These are phyloP conservation scores for Haplosporangium gracile DNA, from an alignment of 192 early-diverging fungal species.

Conservation along the genomic window DNA sequence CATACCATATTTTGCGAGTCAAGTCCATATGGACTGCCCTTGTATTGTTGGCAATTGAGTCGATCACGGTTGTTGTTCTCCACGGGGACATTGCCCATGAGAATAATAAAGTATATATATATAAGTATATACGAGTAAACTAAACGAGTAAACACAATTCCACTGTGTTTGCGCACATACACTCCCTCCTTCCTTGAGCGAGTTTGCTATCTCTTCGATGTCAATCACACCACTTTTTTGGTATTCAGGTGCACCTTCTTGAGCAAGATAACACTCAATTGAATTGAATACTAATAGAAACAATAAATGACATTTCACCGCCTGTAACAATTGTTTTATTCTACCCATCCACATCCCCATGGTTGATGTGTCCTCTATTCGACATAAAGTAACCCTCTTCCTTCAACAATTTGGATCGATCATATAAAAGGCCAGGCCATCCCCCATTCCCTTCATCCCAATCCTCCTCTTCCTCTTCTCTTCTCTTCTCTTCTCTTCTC, in stretches of 20 bases:
- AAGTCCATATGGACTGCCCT: background rate
- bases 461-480: background rate
- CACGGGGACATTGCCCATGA: background rate
- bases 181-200: background rate
- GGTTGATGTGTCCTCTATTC: background rate
- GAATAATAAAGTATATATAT: background rate
- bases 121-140: background rate
- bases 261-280: background rate
- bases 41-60: background rate
- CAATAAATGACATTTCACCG: background rate
- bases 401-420: background rate
- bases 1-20: background rate
- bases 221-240: conserved; percentile 26
- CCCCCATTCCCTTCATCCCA: background rate
- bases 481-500: background rate
- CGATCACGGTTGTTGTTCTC: background rate
- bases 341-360: background rate
- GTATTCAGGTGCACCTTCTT: background rate
- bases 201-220: background rate
- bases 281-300: background rate
- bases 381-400: background rate
- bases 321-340: background rate
- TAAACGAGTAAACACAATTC: background rate
- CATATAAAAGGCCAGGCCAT: conserved; percentile 24
- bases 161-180: background rate